phyloP scores from a whole-genome alignment of 2,329 filamentous ascomycete species.

The Aureobasidium sp. region DNA sequence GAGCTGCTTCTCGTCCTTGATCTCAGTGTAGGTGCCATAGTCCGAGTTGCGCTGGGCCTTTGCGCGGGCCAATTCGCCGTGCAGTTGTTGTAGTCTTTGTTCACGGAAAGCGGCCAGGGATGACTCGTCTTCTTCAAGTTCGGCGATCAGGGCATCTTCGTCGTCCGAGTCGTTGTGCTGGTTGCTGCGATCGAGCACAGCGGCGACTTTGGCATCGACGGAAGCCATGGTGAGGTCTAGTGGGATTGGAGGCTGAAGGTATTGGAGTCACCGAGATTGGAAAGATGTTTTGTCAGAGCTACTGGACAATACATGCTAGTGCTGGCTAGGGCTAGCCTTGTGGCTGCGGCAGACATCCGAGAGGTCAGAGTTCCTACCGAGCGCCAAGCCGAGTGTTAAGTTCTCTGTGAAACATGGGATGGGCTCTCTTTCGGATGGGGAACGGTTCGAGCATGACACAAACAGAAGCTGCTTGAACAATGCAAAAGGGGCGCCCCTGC shows the following conservation, averaged over 20 bases:
- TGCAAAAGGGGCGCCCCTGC: background rate
- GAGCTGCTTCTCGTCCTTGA: slow-evolving; percentile 52
- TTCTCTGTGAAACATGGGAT: slow-evolving; percentile 1
- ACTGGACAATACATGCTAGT: too few relatives aligned
- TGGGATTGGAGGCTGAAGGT: too few relatives aligned
- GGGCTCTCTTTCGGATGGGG: slow-evolving; percentile 2
- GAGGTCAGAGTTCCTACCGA: background rate
- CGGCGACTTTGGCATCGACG: slow-evolving; percentile 46
- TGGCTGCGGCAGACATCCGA: slow-evolving; percentile 3
- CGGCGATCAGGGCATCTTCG: slow-evolving; percentile 54
- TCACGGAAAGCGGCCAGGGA: slow-evolving; percentile 50
- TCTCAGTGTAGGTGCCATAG: slow-evolving; percentile 49
- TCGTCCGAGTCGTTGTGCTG: slow-evolving; percentile 41
- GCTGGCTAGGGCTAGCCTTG: background rate
- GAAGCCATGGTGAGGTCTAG: slow-evolving; percentile 33
- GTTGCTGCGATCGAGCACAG: slow-evolving; percentile 39
- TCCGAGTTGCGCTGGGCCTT: slow-evolving; percentile 45
- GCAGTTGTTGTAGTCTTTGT: slow-evolving; percentile 51
- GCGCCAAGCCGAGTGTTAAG: background rate
- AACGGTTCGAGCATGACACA: background rate
- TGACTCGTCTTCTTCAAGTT: slow-evolving; percentile 45
- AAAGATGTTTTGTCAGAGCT: background rate
- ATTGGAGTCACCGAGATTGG: background rate
- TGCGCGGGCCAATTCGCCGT: slow-evolving; percentile 48
- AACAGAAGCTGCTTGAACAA: background rate